These are phyloP conservation scores for Aspergillus pseudoviridinutans DNA, from an alignment of 2,329 filamentous ascomycete genomes.

Conservation along the genomic window DNA sequence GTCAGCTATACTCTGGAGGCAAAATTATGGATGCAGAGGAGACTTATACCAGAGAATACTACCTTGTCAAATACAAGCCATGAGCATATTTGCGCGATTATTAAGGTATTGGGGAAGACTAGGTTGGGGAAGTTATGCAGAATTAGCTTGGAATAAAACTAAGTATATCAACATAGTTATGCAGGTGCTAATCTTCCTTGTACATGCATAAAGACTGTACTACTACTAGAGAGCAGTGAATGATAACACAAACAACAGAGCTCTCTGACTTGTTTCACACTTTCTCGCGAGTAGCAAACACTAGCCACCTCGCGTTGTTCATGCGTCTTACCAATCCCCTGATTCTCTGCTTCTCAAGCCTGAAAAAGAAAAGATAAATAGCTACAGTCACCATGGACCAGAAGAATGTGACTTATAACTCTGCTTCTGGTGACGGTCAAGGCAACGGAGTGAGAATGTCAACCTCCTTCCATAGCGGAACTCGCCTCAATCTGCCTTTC, in stretches of 20 bases:
- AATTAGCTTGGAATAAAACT: neutral
- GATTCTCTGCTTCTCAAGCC: neutral
- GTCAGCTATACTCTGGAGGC: too few species aligned
- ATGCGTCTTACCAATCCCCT: neutral
- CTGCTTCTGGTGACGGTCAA: neutral
- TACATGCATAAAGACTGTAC: neutral
- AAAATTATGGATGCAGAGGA: too few species aligned
- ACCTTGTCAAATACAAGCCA: too few species aligned
- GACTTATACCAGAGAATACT: too few species aligned
- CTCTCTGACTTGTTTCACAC: neutral
- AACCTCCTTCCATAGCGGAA: conserved; percentile 6
- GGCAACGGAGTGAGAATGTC: conserved; percentile 7
- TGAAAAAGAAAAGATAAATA: neutral
- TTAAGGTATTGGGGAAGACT: too few species aligned
- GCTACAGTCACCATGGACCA: neutral
- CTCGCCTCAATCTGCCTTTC: conserved; percentile 10
- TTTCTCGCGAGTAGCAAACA: neutral
- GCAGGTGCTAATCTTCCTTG: neutral
- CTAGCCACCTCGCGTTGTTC: neutral
- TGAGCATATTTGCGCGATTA: too few species aligned
- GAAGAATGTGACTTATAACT: neutral
- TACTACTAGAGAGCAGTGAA: neutral
- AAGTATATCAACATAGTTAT: neutral
- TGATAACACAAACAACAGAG: neutral
- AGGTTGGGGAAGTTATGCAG: too few species aligned